Evolutionary conservation across 805 yeast species (phyloP).

Genomic region (Lachancea lanzarotensis): DNA sequence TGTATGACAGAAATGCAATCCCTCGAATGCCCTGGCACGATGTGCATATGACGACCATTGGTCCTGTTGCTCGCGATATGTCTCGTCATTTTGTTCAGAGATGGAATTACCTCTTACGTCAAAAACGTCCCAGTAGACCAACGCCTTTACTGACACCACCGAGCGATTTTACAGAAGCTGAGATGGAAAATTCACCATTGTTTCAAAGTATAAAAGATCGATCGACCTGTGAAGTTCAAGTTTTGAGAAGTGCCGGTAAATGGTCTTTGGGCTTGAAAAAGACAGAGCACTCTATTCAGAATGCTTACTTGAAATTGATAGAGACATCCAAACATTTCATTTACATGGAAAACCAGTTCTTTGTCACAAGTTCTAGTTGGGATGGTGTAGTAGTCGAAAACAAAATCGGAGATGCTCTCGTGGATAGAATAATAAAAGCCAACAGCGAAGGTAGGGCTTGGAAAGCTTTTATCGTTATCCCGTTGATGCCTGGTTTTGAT

Average conservation of each 20-base stretch:
- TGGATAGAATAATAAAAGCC: slow-evolving; percentile 91
- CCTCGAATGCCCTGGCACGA: slow-evolving; percentile 99
- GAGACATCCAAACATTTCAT: slow-evolving; percentile 90
- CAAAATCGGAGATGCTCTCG: slow-evolving; percentile 87
- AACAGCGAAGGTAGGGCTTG: slow-evolving; percentile 68
- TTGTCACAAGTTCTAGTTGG: slow-evolving; percentile 79
- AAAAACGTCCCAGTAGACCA: slow-evolving; percentile 87
- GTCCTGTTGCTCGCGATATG: slow-evolving; percentile 89
- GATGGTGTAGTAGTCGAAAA: slow-evolving; percentile 82
- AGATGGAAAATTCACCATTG: slow-evolving; percentile 48
- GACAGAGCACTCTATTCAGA: slow-evolving; percentile 84
- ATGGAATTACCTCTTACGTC: slow-evolving; percentile 91
- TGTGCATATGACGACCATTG: slow-evolving; percentile 91
- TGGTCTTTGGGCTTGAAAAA: slow-evolving; percentile 91
- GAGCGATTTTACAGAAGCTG: slow-evolving; percentile 71
- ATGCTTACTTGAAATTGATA: slow-evolving; percentile 83
- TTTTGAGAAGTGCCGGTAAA: slow-evolving; percentile 78
- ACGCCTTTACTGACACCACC: slow-evolving; percentile 94
- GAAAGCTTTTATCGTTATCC: slow-evolving; percentile 89
- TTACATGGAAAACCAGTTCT: slow-evolving; percentile 93
- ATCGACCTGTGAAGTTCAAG: slow-evolving; percentile 90
- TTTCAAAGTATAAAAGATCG: slow-evolving; percentile 38
- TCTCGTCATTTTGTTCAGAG: slow-evolving; percentile 94
- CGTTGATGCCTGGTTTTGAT: slow-evolving; percentile 96
- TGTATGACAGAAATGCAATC: slow-evolving; percentile 72